phyloP scores from a whole-genome alignment of 352 stramenopile species.

The Aphanomyces cochlioides region DNA sequence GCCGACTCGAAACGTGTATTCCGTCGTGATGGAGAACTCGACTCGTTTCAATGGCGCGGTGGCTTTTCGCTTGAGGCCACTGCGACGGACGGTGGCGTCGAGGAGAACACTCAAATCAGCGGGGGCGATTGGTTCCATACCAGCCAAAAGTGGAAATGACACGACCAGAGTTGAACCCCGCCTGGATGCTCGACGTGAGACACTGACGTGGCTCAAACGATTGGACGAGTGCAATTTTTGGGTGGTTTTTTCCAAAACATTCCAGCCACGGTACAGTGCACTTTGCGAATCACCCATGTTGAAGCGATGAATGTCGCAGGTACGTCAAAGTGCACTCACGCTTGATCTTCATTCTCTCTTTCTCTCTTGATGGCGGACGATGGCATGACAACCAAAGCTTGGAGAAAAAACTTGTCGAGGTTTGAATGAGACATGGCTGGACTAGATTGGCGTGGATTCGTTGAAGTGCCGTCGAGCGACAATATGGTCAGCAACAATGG shows the following conservation, averaged over 20 bases:
- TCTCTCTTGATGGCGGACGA: neutral
- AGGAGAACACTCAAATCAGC: neutral
- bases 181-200: too few relatives aligned
- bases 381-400: too few relatives aligned
- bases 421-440: too few relatives aligned
- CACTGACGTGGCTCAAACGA: too few relatives aligned
- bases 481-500: too few relatives aligned
- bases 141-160: too few relatives aligned
- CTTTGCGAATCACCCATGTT: neutral
- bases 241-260: neutral
- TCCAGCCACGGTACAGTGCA: neutral
- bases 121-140: neutral
- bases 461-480: too few relatives aligned
- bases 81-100: neutral
- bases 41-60: constrained; percentile 6
- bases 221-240: too few relatives aligned
- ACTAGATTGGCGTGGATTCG: too few relatives aligned
- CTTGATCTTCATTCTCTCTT: neutral
- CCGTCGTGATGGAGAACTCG: constrained; percentile 8
- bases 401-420: too few relatives aligned
- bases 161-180: too few relatives aligned
- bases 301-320: neutral
- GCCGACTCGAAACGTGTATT: constrained; percentile 20
- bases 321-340: neutral
- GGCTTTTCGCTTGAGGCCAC: constrained; percentile 15